These are phyloP conservation scores for Cercophora samala DNA, from an alignment of 495 filamentous ascomycete species.

Conservation along the genomic window DNA sequence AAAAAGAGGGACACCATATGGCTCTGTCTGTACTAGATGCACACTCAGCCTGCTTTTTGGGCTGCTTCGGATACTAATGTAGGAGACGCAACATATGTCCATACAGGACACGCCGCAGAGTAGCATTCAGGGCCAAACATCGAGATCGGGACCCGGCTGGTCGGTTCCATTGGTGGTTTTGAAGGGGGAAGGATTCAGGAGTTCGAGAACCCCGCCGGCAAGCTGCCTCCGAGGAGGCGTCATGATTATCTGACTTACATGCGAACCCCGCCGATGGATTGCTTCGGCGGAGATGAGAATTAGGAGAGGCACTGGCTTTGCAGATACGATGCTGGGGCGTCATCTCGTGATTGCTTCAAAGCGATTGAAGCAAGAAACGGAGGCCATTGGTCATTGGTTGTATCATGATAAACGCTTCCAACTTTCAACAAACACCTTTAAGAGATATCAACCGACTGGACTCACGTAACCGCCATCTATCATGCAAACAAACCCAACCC, in stretches of 20 bases:
- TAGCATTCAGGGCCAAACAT: conserved; percentile 5
- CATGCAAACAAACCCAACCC: background rate
- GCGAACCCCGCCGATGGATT: background rate
- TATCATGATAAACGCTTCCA: background rate
- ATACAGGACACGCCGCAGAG: conserved; percentile 1
- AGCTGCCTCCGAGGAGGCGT: background rate
- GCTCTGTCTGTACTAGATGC: no score
- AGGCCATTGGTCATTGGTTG: background rate
- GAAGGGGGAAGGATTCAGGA: background rate
- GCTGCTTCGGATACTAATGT: background rate
- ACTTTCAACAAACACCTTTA: background rate
- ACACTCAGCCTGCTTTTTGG: background rate
- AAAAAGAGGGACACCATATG: no score
- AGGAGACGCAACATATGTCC: background rate
- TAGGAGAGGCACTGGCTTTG: background rate
- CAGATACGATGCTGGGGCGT: background rate
- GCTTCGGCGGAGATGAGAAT: background rate
- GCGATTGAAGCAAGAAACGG: background rate
- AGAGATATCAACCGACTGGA: background rate
- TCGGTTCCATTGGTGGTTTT: background rate
- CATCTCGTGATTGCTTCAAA: background rate
- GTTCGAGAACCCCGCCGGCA: background rate
- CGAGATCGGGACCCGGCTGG: background rate
- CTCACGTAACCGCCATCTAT: background rate
- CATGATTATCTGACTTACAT: background rate